Percentiles rank a stretch among this genome's conserved stretches.
phyloP scores from a whole-genome alignment of 805 yeast genomes.

The Nakazawaea ernobii region DNA sequence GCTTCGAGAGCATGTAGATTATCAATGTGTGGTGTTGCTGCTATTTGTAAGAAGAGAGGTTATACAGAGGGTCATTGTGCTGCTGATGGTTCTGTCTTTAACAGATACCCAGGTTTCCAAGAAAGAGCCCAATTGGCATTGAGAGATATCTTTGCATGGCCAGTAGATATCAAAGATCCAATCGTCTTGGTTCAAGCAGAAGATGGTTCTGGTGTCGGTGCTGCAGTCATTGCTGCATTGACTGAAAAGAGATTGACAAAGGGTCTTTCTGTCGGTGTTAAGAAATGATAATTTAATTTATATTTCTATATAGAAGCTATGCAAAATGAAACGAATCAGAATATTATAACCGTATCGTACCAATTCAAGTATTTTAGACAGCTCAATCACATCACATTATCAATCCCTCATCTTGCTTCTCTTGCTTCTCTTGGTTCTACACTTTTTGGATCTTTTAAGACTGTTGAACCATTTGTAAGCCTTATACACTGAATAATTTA shows the following conservation, averaged over 20 bases:
- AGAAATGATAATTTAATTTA: constrained; percentile 12
- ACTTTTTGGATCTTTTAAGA: too few species aligned
- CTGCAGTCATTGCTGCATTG: constrained; percentile 95
- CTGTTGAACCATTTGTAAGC: too few species aligned
- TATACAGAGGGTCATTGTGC: constrained; percentile 80
- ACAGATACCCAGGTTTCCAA: constrained; percentile 88
- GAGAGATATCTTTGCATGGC: constrained; percentile 86
- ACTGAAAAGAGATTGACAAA: constrained; percentile 72
- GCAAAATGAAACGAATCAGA: too few species aligned
- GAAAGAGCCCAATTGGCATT: constrained; percentile 85
- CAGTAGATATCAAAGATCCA: constrained; percentile 57
- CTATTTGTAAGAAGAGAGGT: constrained; percentile 82
- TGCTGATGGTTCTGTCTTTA: constrained; percentile 95
- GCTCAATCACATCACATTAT: too few species aligned
- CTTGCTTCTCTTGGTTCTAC: too few species aligned
- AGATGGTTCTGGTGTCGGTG: constrained; percentile 99
- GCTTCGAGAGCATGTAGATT: constrained; percentile 92
- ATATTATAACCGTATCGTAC: too few species aligned
- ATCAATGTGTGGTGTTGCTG: constrained; percentile 93
- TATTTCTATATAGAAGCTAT: too few species aligned
- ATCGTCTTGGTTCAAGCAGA: constrained; percentile 85
- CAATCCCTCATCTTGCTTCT: too few species aligned
- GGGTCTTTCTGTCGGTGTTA: constrained; percentile 64
- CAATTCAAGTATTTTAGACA: too few species aligned
- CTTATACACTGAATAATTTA: too few species aligned